Base-by-base conservation (phyloP, 2,329 filamentous ascomycete species). In the Decorospora gaudefroyi region DNA sequence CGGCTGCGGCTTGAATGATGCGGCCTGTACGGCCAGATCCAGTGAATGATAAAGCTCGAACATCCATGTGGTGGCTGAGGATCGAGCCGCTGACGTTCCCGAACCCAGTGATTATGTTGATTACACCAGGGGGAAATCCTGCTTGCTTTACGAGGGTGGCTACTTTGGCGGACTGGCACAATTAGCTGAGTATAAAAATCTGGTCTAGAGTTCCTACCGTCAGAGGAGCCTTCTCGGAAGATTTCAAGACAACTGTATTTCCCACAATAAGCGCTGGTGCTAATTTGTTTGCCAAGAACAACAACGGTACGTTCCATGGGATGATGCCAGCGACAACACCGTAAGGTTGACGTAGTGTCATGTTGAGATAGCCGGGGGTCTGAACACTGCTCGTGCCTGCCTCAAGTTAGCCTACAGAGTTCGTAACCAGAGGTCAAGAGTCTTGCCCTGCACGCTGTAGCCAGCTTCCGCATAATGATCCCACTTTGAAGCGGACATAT, bases 1-100 rank as follows among this genome's bases (percentile, higher is more conserved):
- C 87, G 36, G 87, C 81, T 44, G 76, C 73, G 71, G 59, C 63
- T 54, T 85, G 92, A 68, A 93, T 92, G 73, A 92, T 89, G 72
- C 91, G 86, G 60, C 88, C 88, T 3, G 88, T 89, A 75, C 88
- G 87, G 74, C 91, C 91, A 67, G 86, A 84, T 51, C 88, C 88
- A 27, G 92, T 88, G 62, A 93, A 93, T 65, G 83, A 87, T 61
- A 93, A 80, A 42, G 88, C 88, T 77, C 90, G 90, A 75, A 93
- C 88, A 48, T 81, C 79, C 36, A 88, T 88, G 64, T 88, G 87
- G 61, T 91, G 87, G 29, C 91, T 81, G 1, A 68, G 48, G 64
- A 92, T 86, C 68, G 90, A 91, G 70, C 92, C 84, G 46, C 91
- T 88, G 10, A 88, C 85, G 66, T 82, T 82, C 67, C 88, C 86